Evolutionary conservation across 2,329 filamentous ascomycete species (phyloP).

Genomic region (Lecanoromycetidae sp.): DNA sequence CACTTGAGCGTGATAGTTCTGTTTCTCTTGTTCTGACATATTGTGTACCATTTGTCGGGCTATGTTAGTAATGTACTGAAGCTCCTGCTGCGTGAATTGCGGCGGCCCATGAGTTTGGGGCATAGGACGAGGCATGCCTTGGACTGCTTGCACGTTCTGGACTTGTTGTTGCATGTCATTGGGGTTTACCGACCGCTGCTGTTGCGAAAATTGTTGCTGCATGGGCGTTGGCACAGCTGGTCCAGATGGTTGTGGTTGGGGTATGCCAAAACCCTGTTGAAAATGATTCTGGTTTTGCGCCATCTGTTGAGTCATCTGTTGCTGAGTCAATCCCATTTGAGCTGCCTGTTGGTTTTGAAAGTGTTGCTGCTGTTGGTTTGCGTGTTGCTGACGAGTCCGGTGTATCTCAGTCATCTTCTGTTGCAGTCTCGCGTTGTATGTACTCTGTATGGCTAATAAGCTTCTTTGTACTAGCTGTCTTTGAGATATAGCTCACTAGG

Average conservation of each 20-base stretch:
- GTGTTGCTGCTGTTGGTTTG: constrained; percentile 23
- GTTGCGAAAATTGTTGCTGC: constrained; percentile 20
- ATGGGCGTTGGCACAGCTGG: constrained; percentile 37
- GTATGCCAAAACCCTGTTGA: constrained; percentile 30
- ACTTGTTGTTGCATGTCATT: constrained; percentile 14
- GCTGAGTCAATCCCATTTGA: constrained; percentile 23
- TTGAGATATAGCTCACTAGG: constrained; percentile 22
- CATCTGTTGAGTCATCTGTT: constrained; percentile 20
- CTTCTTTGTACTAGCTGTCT: constrained; percentile 20
- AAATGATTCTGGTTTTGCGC: constrained; percentile 30
- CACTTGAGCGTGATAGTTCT: constrained; percentile 38
- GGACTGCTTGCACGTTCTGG: constrained; percentile 3
- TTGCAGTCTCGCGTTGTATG: constrained; percentile 34
- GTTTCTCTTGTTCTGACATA: constrained; percentile 33
- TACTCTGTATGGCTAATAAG: constrained; percentile 22
- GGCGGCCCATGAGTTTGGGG: constrained; percentile 6
- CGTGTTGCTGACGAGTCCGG: constrained; percentile 34
- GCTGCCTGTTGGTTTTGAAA: constrained; percentile 31
- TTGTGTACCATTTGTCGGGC: constrained; percentile 37
- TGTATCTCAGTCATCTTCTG: constrained; percentile 35
- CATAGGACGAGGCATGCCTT: constrained; percentile 1
- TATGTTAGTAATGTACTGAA: constrained; percentile 33
- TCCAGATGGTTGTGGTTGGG: constrained; percentile 39
- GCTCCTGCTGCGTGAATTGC: constrained; percentile 27
- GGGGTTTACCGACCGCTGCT: constrained; percentile 1